phyloP scores from a whole-genome alignment of 345 rosid genomes.

The Bruguiera sexangula region DNA sequence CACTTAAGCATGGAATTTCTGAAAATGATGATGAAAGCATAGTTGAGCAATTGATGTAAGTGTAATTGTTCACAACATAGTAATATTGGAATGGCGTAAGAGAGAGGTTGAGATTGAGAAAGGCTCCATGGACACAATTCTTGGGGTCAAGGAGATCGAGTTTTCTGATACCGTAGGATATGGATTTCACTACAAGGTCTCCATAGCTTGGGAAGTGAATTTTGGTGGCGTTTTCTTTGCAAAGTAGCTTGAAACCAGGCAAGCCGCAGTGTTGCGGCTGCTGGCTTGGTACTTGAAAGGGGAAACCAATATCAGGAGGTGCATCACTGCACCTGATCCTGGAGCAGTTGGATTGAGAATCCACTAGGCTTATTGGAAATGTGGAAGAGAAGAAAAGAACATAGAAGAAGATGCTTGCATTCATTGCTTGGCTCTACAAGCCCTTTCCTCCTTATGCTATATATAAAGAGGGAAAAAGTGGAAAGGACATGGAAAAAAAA shows the following conservation, averaged over 20 bases:
- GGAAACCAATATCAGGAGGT: slow-evolving; percentile 41
- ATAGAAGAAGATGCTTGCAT: slow-evolving; percentile 11
- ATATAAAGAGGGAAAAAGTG: too few species aligned
- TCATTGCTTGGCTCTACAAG: slow-evolving; percentile 10
- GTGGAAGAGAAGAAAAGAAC: slow-evolving; percentile 23
- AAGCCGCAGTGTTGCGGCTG: slow-evolving; percentile 24
- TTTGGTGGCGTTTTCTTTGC: slow-evolving; percentile 45
- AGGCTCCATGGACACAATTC: slow-evolving; percentile 53
- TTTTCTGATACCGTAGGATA: slow-evolving; percentile 33
- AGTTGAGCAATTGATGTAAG: slow-evolving; percentile 56
- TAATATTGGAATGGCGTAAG: slow-evolving; percentile 46
- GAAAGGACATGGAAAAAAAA: too few species aligned
- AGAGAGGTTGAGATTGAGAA: slow-evolving; percentile 57
- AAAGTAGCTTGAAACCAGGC: slow-evolving; percentile 42
- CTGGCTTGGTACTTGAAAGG: slow-evolving; percentile 34
- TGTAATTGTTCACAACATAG: slow-evolving; percentile 41
- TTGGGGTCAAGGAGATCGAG: slow-evolving; percentile 49
- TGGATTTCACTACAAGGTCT: slow-evolving; percentile 49
- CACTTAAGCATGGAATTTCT: slow-evolving; percentile 54
- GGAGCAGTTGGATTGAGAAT: slow-evolving; percentile 16
- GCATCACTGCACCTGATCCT: slow-evolving; percentile 28
- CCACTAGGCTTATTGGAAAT: slow-evolving; percentile 12
- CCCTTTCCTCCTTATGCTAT: too few species aligned
- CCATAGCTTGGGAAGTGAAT: slow-evolving; percentile 47
- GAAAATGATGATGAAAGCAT: slow-evolving; percentile 23